Base-by-base conservation (phyloP, 768 basidiomycete species). In the Leccinellum luteum region DNA sequence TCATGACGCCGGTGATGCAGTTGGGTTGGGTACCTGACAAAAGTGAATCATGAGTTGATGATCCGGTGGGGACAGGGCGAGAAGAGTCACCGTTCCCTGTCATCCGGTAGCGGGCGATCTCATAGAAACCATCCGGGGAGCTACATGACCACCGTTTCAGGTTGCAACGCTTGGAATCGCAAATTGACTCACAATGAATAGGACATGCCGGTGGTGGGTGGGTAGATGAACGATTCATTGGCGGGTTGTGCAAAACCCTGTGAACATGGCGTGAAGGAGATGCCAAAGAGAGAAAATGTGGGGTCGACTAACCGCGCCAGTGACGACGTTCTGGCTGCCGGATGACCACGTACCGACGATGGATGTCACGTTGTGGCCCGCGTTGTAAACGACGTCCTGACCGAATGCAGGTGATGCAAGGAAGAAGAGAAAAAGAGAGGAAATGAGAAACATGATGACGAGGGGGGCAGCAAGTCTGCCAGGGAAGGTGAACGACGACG, bases 71-170 rank as follows among this genome's bases (percentile, higher is more conserved):
- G 7, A 6, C 15, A 31, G 23, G 8, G 25, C 25, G 34, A 48
- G 34, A 32, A 17, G 3, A 1, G 34, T 32, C 57, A 92, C 93
- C 95, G 73, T 99, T 99, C 56, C 86, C 77, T 41, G 76, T 80
- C 76, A 95, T 95, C 53, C 94, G 85, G 74, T 97, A 99, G 64
- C 92, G 87, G 21, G 94, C 84, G 70, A 92, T 81, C 72, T 99
- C 97, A 62, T 89, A 99, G 76, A 76, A 90, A 12, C 87, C 86
- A 57, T 88, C 84, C 35, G 74, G 69, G 52, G 90, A 81, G 76
- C 91, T 93, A 32, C 12, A 8, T 4, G 6, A 5, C 19, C 12
- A 13, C 7, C 10, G 6, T 41, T 21, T 70, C 35, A 68, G 60
- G 28, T 3, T 19, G 17, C 2, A 4, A 10, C 2, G 6, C 12